Percentiles rank a stretch among this genome's conserved stretches.
These are phyloP conservation scores for Aureobasidium sp. DNA, from an alignment of 2,329 filamentous ascomycete genomes.

Conservation along the genomic window DNA sequence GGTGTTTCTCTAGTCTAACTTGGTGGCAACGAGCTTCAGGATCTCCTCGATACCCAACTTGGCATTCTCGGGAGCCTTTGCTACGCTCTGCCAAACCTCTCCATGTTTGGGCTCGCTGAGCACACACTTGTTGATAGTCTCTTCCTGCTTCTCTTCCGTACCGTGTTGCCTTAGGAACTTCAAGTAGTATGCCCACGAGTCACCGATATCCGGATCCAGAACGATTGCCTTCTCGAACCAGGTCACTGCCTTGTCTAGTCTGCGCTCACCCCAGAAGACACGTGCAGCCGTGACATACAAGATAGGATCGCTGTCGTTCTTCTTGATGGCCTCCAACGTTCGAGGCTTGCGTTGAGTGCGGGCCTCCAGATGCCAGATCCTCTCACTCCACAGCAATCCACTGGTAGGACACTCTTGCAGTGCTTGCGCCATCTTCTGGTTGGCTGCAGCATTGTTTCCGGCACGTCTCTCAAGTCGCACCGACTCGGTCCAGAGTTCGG, in stretches of 20 bases:
- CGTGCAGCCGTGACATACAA: slow-evolving; percentile 87
- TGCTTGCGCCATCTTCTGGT: slow-evolving; percentile 85
- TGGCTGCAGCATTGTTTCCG: slow-evolving; percentile 73
- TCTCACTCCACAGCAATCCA: slow-evolving; percentile 84
- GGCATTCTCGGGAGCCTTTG: slow-evolving; percentile 79
- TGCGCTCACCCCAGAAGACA: slow-evolving; percentile 91
- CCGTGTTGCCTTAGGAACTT: slow-evolving; percentile 89
- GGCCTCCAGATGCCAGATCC: slow-evolving; percentile 87
- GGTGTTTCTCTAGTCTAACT: slow-evolving; percentile 34
- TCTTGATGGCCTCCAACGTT: slow-evolving; percentile 89
- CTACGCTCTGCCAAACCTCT: slow-evolving; percentile 78
- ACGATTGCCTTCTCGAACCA: slow-evolving; percentile 98
- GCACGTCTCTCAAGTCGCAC: slow-evolving; percentile 85
- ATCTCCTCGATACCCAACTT: slow-evolving; percentile 69
- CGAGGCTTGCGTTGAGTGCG: slow-evolving; percentile 88
- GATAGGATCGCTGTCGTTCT: slow-evolving; percentile 83
- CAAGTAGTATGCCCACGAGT: slow-evolving; percentile 98
- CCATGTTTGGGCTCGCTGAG: slow-evolving; percentile 84
- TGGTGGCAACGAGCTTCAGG: slow-evolving; percentile 63
- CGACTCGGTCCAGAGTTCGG: slow-evolving; percentile 86
- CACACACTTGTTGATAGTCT: slow-evolving; percentile 73
- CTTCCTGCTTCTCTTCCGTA: slow-evolving; percentile 81
- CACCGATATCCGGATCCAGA: slow-evolving; percentile 75
- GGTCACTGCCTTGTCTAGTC: slow-evolving; percentile 83
- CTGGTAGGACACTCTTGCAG: slow-evolving; percentile 84